Percentiles rank a stretch among this genome's conserved stretches.
phyloP scores from a whole-genome alignment of 1,139 yeast species.

The Zhuliangozyma blackwelliae region DNA sequence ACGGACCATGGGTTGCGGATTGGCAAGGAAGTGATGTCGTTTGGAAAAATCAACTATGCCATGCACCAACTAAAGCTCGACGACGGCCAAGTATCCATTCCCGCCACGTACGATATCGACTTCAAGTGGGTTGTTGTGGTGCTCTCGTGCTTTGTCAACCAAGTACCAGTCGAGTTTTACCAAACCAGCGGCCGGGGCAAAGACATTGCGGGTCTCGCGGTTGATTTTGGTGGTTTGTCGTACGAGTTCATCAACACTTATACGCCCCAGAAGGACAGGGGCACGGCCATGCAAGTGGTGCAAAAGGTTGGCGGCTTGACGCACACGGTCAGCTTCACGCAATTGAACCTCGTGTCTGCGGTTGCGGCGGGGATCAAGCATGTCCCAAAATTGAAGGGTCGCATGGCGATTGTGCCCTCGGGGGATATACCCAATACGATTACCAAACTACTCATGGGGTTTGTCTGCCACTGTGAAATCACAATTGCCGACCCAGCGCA shows the following conservation, averaged over 20 bases:
- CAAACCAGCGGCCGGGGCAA: slow-evolving; percentile 2
- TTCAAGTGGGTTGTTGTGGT: slow-evolving; percentile 9
- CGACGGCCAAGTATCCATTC: slow-evolving; percentile 3
- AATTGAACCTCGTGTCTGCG: slow-evolving; percentile 58
- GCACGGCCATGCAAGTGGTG: slow-evolving; percentile 28
- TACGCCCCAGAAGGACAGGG: slow-evolving; percentile 32
- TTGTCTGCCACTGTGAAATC: slow-evolving; percentile 14
- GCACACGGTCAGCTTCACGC: slow-evolving; percentile 43
- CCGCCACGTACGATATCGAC: slow-evolving; percentile 3
- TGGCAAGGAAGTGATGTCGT: slow-evolving; percentile 13
- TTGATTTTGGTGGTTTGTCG: slow-evolving; percentile 7
- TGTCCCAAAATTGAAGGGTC: slow-evolving; percentile 43
- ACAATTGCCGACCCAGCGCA: neutral
- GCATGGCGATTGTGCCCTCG: slow-evolving; percentile 33
- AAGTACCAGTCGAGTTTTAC: slow-evolving; percentile 10
- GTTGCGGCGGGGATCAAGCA: slow-evolving; percentile 60
- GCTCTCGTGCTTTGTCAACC: slow-evolving; percentile 11
- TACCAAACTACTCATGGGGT: slow-evolving; percentile 27
- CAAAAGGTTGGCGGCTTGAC: slow-evolving; percentile 11
- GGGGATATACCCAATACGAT: slow-evolving; percentile 24
- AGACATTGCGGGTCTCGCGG: slow-evolving; percentile 2
- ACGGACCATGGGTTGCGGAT: slow-evolving; percentile 13
- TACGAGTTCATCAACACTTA: slow-evolving; percentile 23
- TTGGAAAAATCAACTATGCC: slow-evolving; percentile 21
- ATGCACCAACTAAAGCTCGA: slow-evolving; percentile 1